phyloP scores from a whole-genome alignment of 208 protist species.

The Novymonas esmeraldas region DNA sequence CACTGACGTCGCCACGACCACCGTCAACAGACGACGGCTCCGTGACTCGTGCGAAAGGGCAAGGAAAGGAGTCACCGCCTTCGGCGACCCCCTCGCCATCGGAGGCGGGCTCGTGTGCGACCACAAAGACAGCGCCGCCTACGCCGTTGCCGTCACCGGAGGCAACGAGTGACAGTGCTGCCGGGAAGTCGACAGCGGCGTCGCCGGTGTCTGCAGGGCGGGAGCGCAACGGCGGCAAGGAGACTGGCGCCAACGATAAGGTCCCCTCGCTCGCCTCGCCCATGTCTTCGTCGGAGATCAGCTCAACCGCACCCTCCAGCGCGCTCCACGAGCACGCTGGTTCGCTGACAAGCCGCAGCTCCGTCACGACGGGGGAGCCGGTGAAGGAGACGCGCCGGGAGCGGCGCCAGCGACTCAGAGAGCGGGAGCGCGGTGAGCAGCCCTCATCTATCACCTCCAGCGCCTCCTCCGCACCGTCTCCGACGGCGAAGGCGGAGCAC shows the following conservation, averaged over 20 bases:
- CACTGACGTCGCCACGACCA: no score
- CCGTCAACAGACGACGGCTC: no score
- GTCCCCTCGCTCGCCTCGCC: slow-evolving; percentile 1
- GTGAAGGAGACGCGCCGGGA: neutral
- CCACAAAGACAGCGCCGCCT: no score
- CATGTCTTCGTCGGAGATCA: slow-evolving; percentile 8
- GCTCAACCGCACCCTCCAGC: neutral
- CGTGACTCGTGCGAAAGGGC: no score
- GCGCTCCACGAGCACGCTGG: neutral
- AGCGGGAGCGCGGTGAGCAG: neutral
- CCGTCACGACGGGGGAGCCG: neutral
- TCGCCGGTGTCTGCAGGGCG: no score
- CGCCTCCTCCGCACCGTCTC: neutral
- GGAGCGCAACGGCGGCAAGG: no score
- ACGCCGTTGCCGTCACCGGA: no score
- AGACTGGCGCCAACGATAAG: neutral
- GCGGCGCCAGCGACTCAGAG: neutral
- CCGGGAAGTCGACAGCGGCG: no score
- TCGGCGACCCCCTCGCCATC: no score
- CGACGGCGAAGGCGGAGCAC: neutral
- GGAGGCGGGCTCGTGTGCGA: no score
- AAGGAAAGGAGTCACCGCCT: no score
- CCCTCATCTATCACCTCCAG: neutral
- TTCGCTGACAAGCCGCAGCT: slow-evolving; percentile 1
- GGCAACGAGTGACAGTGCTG: no score